Evolutionary conservation across 1,284 basidiomycete species (phyloP).

Genomic region (Pseudomicrostroma phylloplanum): DNA sequence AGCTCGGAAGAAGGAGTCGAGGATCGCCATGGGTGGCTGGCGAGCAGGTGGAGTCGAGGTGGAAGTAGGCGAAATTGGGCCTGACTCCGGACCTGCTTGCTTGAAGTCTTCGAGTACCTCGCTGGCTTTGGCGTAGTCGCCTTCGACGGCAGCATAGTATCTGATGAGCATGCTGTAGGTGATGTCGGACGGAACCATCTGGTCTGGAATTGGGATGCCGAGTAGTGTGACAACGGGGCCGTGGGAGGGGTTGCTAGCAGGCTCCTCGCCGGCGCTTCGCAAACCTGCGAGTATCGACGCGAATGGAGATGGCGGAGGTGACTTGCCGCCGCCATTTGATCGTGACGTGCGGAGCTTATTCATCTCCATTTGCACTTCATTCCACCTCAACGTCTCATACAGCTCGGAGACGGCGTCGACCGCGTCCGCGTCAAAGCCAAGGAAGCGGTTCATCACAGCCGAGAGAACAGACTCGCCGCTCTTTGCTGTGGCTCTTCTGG

Average conservation of each 20-base stretch:
- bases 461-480: not conserved
- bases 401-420: not conserved
- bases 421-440: not conserved
- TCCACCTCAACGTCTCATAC: slow-evolving; percentile 1
- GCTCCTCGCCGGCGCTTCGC: not conserved
- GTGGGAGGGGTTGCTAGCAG: no score
- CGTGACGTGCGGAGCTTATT: not conserved
- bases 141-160: not conserved
- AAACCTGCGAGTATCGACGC: not conserved
- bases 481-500: not conserved
- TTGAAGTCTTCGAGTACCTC: not conserved
- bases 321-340: not conserved
- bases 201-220: not conserved
- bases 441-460: not conserved
- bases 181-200: not conserved
- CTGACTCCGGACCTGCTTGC: no score
- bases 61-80: not conserved
- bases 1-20: slow-evolving; percentile 1
- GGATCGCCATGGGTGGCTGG: not conserved
- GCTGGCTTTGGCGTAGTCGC: not conserved
- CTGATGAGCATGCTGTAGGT: not conserved
- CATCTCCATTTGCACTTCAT: slow-evolving; percentile 1
- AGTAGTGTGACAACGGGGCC: not conserved
- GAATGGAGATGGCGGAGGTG: not conserved
- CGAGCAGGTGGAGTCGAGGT: not conserved